Evolutionary conservation across 371 early-diverging fungal genomes (phyloP).

Genomic region (Rhizomucor miehei): DNA sequence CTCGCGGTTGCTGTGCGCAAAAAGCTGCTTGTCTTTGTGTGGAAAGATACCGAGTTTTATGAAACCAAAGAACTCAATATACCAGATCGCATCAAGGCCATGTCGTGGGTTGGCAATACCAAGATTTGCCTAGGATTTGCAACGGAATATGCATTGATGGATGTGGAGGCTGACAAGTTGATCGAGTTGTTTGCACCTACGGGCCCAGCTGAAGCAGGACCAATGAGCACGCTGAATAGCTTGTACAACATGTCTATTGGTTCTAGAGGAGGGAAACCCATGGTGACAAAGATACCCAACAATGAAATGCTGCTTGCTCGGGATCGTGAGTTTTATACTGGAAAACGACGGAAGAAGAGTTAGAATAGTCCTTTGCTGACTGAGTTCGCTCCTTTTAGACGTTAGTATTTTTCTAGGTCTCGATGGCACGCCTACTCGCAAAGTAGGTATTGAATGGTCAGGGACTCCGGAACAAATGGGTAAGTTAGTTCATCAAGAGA

Average conservation of each 20-base stretch:
- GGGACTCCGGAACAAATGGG: slow-evolving; percentile 72
- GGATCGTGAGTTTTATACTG: slow-evolving; percentile 52
- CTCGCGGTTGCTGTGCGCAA: slow-evolving; percentile 73
- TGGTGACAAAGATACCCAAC: slow-evolving; percentile 68
- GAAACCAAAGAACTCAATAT: slow-evolving; percentile 61
- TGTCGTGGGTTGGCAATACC: slow-evolving; percentile 69
- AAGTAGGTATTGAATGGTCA: slow-evolving; percentile 73
- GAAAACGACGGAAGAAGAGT: too few species aligned
- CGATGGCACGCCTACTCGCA: slow-evolving; percentile 66
- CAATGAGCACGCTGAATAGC: slow-evolving; percentile 45
- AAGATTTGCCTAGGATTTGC: slow-evolving; percentile 68
- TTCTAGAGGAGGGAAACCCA: slow-evolving; percentile 60
- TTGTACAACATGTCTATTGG: slow-evolving; percentile 58
- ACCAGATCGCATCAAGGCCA: slow-evolving; percentile 64
- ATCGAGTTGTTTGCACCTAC: slow-evolving; percentile 50
- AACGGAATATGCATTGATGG: slow-evolving; percentile 66
- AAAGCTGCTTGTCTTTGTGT: slow-evolving; percentile 69
- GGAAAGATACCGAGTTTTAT: slow-evolving; percentile 76
- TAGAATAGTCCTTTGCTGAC: neutral
- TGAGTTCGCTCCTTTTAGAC: slow-evolving; percentile 29
- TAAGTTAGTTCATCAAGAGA: slow-evolving; percentile 9
- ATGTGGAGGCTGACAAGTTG: slow-evolving; percentile 54
- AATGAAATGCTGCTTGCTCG: slow-evolving; percentile 72
- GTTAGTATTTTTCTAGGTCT: slow-evolving; percentile 69
- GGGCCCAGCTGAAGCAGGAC: slow-evolving; percentile 31